Base-by-base conservation (phyloP, 805 yeast genomes). In the Lipomyces orientalis region DNA sequence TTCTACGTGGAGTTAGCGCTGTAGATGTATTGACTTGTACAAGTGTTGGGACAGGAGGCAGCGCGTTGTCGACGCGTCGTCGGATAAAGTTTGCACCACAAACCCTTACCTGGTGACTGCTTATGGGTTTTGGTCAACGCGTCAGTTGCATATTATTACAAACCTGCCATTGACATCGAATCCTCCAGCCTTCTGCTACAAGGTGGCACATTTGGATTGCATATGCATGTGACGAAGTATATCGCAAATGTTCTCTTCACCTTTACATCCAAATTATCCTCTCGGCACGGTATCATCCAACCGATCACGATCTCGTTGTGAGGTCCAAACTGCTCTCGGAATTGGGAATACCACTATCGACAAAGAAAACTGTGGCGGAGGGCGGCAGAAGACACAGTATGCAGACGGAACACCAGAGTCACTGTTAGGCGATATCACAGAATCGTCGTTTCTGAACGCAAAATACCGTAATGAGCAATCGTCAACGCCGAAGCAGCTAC, bases 391-490 rank as follows among this genome's bases (percentile, higher is more conserved):
- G 16, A 43, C 49, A 19, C 49, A 16, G 19, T 22, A 3, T 7
- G 49, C 22, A n/a, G 49, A 5, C 49, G 22, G 49, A n/a, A 9
- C n/a, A 9, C 49, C 49, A 43, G 10, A 16, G 29, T 59, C 66
- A 6, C 59, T 63, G 19, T 34, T 64, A 29, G 64, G 58, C 2
- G 66, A 58, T 29, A 52, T 64, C 29, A 58, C 66, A 16, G 31
- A 52, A 6, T 35, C 56, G 25, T 64, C 66, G 22, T 9, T 25
- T 10, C 54, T 64, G 58, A 64, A 43, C 49, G 22, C 49, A 22
- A 43, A 16, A 43, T 43, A 19, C 49, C 8, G 19, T 43, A 16
- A 16, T 43, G 49, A 16, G 49, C 49, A 43, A 7, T 43, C 29
- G 29, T 25, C 49, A 1, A 43, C 19, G 8, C 49, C 49, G 10